Percentiles rank a stretch among this genome's conserved stretches.
phyloP scores from a whole-genome alignment of 768 basidiomycete genomes.

The Kwoniella europaea region DNA sequence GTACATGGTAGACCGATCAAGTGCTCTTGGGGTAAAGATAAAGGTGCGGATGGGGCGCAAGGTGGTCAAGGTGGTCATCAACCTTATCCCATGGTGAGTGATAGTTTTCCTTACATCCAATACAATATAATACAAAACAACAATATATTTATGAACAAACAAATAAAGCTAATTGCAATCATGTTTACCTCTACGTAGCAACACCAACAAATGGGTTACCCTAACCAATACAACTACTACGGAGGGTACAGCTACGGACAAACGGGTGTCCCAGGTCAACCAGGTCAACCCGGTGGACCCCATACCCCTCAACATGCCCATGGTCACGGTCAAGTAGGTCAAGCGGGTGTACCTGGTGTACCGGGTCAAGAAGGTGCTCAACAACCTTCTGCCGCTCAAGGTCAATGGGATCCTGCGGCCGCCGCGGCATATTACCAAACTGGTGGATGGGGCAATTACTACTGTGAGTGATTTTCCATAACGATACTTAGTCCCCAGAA shows the following conservation, averaged over 20 bases:
- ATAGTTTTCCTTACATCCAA: conserved; percentile 32
- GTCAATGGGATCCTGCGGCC: conserved; percentile 44
- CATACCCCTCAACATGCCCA: conserved; percentile 8
- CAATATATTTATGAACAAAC: too few species aligned
- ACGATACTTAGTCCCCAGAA: too few species aligned
- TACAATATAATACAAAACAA: too few species aligned
- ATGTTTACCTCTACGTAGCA: conserved; percentile 2
- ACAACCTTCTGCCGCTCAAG: conserved; percentile 14
- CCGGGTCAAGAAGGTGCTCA: conserved; percentile 7
- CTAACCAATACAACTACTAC: conserved; percentile 43
- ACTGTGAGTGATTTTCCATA: conserved; percentile 29
- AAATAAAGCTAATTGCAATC: conserved; percentile 59
- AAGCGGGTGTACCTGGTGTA: conserved; percentile 3
- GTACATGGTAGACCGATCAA: conserved; percentile 97
- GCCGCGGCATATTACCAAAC: conserved; percentile 38
- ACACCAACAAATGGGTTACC: conserved; percentile 35
- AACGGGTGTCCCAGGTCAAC: conserved; percentile 47
- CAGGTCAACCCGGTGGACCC: conserved; percentile 30
- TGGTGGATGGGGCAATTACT: conserved; percentile 48
- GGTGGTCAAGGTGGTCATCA: conserved; percentile 61
- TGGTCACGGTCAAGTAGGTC: background rate
- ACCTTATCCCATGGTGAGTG: conserved; percentile 72
- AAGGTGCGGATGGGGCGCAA: conserved; percentile 62
- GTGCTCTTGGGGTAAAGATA: conserved; percentile 98
- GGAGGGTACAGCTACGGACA: conserved; percentile 48